Conservation (phyloP, 805 yeast genomes). For the Starmerella roubikii region DNA sequence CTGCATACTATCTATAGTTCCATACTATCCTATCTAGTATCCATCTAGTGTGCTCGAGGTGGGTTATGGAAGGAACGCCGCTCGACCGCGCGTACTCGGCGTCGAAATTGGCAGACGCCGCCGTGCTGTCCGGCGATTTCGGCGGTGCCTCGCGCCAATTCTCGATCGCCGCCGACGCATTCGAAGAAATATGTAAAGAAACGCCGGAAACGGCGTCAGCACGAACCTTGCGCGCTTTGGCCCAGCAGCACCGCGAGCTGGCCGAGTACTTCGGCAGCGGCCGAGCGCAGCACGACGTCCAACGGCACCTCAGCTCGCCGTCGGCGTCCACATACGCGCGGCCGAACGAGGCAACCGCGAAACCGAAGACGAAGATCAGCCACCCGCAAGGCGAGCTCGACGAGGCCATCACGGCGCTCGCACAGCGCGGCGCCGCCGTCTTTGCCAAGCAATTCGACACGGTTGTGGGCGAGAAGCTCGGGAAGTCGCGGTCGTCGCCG, state of each 20-base stretch:
- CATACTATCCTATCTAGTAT: too few species aligned
- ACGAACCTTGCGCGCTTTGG: conserved; percentile 24
- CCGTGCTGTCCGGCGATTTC: conserved; percentile 33
- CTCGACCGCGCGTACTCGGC: conserved; percentile 35
- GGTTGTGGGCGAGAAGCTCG: conserved; percentile 5
- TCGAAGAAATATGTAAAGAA: conserved; percentile 22
- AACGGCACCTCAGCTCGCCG: conserved; percentile 1
- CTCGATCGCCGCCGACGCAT: conserved; percentile 27
- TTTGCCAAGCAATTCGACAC: conserved; percentile 17
- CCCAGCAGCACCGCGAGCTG: conserved; percentile 23
- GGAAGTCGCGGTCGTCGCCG: background rate
- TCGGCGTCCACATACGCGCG: conserved; percentile 1
- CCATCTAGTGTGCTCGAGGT: too few species aligned
- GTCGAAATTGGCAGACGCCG: conserved; percentile 41
- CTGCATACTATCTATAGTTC: too few species aligned
- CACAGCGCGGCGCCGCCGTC: conserved; percentile 14
- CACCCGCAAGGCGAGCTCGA: background rate
- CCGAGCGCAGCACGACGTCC: conserved; percentile 10
- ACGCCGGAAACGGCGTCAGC: conserved; percentile 25
- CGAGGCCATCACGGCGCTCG: conserved; percentile 16
- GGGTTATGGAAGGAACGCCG: conserved; percentile 20
- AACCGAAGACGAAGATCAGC: too few species aligned
- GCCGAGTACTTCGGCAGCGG: conserved; percentile 25
- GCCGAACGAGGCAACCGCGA: background rate
- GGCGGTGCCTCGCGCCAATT: conserved; percentile 32